Conservation (phyloP, 495 filamentous ascomycete genomes). For the Neurospora discreta region DNA sequence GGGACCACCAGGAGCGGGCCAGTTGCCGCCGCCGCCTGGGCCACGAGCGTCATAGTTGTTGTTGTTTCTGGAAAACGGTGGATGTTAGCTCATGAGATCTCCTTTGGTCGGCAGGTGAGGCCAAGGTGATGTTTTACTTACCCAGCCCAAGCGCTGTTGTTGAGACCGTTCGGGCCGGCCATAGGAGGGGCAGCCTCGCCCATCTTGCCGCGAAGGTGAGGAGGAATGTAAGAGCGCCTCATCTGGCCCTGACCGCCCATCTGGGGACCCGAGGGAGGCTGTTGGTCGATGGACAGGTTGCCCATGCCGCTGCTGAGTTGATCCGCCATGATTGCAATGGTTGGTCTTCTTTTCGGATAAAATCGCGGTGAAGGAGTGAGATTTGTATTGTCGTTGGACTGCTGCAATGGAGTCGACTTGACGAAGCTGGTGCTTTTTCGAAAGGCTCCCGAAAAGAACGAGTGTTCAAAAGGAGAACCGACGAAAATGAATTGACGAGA, state of each 20-base stretch:
- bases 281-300: constrained; percentile 54
- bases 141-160: constrained; percentile 55
- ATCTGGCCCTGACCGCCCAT: constrained; percentile 31
- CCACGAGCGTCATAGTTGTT: constrained; percentile 32
- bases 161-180: constrained; percentile 34
- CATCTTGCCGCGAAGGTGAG: constrained; percentile 70
- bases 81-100: constrained; percentile 8
- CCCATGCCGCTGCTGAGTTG: constrained; percentile 89
- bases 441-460: constrained; percentile 32
- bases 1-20: constrained; percentile 17
- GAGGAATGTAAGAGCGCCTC: constrained; percentile 83
- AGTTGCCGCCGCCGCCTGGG: constrained; percentile 6
- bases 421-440: constrained; percentile 5
- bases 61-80: constrained; percentile 24
- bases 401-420: background rate
- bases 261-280: constrained; percentile 52
- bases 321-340: constrained; percentile 65
- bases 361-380: constrained; percentile 2
- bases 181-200: constrained; percentile 25
- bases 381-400: constrained; percentile 7
- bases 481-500: constrained; percentile 8
- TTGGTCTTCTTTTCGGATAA: constrained; percentile 2
- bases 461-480: constrained; percentile 23
- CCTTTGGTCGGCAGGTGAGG: background rate
- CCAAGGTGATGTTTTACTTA: constrained; percentile 25